Evolutionary conservation across 2,329 filamentous ascomycete species (phyloP).

Genomic region (Rugonectria rugulosa): DNA sequence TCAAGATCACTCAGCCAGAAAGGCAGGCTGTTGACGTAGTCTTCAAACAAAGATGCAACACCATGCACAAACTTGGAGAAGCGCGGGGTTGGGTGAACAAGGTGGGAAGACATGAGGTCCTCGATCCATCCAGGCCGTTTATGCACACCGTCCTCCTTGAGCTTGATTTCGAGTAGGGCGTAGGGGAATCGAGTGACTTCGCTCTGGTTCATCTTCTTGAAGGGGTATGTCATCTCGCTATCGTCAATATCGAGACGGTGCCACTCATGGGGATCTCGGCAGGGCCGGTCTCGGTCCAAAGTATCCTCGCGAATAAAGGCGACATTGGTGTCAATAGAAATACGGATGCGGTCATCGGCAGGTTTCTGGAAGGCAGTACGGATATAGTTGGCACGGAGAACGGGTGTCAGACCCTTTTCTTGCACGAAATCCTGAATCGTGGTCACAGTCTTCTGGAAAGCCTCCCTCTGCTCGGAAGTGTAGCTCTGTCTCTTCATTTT

Average conservation of each 20-base stretch:
- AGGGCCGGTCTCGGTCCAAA: conserved; percentile 83
- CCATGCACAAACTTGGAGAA: conserved; percentile 99
- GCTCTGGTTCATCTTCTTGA: conserved; percentile 84
- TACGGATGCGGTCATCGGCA: conserved; percentile 85
- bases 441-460: conserved; percentile 75
- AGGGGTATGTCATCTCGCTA: conserved; percentile 83
- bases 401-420: conserved; percentile 79
- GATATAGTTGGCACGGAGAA: conserved; percentile 90
- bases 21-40: conserved; percentile 93
- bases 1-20: conserved; percentile 96
- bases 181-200: conserved; percentile 92
- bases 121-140: conserved; percentile 86
- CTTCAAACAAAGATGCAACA: conserved; percentile 89
- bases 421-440: conserved; percentile 83
- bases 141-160: conserved; percentile 70
- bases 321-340: conserved; percentile 91
- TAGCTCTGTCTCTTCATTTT: conserved; percentile 85
- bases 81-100: conserved; percentile 86
- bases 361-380: conserved; percentile 97
- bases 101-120: conserved; percentile 90
- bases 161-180: conserved; percentile 90
- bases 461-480: conserved; percentile 69
- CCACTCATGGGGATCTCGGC: conserved; percentile 88
- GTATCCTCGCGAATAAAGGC: conserved; percentile 84
- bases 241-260: conserved; percentile 91